Evolutionary conservation across 2,329 filamentous ascomycete species (phyloP).

Genomic region (Zymoseptoria tritici): DNA sequence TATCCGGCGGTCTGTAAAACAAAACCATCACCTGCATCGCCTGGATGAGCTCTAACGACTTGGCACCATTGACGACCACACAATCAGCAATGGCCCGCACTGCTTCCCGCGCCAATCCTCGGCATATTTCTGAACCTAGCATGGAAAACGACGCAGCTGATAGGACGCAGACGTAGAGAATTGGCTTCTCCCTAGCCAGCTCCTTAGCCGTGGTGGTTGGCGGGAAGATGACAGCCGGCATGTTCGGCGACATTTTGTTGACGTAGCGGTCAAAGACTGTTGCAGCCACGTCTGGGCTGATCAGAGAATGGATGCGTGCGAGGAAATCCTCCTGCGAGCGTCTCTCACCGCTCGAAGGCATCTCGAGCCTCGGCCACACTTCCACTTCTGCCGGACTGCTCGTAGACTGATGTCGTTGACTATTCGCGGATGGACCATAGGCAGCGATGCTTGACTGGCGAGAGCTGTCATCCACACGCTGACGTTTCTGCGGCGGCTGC

Average conservation of each 20-base stretch:
- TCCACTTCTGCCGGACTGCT: background rate
- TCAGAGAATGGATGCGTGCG: conserved; percentile 37
- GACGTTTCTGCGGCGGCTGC: conserved; percentile 21
- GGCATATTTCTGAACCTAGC: conserved; percentile 50
- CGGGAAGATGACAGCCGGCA: conserved; percentile 53
- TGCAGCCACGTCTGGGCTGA: conserved; percentile 46
- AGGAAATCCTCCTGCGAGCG: conserved; percentile 25
- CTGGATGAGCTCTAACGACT: conserved; percentile 77
- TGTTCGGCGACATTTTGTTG: conserved; percentile 46
- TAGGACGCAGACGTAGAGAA: conserved; percentile 53
- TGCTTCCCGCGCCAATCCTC: conserved; percentile 58
- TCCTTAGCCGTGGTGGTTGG: conserved; percentile 47
- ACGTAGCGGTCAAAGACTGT: conserved; percentile 52
- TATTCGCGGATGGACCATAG: background rate
- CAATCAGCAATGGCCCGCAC: conserved; percentile 67
- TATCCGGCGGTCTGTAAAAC: conserved; percentile 79
- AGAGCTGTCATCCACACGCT: conserved; percentile 16
- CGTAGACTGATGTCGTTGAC: background rate
- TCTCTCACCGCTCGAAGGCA: conserved; percentile 11
- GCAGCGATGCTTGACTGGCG: conserved; percentile 1
- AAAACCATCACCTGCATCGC: conserved; percentile 66
- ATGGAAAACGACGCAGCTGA: conserved; percentile 46
- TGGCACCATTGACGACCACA: conserved; percentile 67
- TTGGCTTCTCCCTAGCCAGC: conserved; percentile 51
- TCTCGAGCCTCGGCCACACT: background rate